Percentiles rank a stretch among this genome's conserved stretches.
Conservation (phyloP, 2,329 filamentous ascomycete genomes). For the Ceratocystis cubensis region DNA sequence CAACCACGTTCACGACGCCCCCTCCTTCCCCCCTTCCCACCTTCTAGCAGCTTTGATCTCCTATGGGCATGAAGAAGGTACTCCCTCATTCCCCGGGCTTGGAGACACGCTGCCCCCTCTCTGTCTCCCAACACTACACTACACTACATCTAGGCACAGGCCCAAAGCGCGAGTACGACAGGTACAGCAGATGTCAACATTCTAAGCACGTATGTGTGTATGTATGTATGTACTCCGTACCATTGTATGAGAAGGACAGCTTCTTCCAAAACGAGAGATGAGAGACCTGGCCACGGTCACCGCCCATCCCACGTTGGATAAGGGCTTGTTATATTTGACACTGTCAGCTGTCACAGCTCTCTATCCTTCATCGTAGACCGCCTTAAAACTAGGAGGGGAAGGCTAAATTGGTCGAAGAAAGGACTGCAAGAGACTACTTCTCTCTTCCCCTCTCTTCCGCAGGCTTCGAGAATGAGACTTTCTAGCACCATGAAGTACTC, state of each 20-base stretch:
- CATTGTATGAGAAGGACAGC: not conserved
- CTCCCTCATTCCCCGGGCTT: not conserved
- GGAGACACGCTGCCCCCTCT: not conserved
- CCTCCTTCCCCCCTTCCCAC: not conserved
- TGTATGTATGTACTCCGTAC: not conserved
- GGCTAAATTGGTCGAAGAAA: too few species aligned
- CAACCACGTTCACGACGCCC: not conserved
- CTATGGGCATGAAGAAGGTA: not conserved
- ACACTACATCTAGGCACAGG: not conserved
- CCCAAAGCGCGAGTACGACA: not conserved
- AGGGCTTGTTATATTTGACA: too few species aligned
- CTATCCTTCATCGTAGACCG: too few species aligned
- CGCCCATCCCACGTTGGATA: too few species aligned
- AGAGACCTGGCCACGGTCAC: too few species aligned
- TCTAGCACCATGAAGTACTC: too few species aligned
- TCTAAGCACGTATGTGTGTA: not conserved
- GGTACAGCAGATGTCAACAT: conserved; percentile 5
- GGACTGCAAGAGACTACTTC: too few species aligned
- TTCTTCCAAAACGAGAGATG: not conserved
- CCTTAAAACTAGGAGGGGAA: too few species aligned
- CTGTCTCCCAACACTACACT: not conserved
- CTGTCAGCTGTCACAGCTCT: too few species aligned
- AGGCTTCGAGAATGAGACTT: too few species aligned
- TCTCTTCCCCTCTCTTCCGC: too few species aligned
- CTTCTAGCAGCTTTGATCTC: not conserved